Base-by-base conservation (phyloP, 2,329 filamentous ascomycete species). In the Didymellaceae sp. region DNA sequence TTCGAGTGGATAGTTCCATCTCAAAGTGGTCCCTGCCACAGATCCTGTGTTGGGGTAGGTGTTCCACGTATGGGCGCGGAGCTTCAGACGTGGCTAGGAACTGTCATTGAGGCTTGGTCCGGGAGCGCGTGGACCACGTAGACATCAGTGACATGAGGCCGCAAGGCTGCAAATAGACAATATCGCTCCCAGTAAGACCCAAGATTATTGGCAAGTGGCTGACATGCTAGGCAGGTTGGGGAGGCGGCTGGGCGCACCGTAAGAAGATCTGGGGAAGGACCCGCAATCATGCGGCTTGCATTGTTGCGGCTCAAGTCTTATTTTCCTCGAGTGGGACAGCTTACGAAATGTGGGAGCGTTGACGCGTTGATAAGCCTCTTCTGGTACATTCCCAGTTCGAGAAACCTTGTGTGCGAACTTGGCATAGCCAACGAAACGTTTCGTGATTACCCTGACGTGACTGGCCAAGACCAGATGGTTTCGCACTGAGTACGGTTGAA, bases 221-320 rank as follows among this genome's bases (percentile, higher is more conserved):
- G 55, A 61, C 61, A 55, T 55, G 61, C 58, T 53, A 48, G 39
- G 44, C 50, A 44, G 40, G 40, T 43, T 54, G 49, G 43, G 37
- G 47, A 58, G 46, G 43, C 45, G 51, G 47, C 44, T 55, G 32
- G 51, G 46, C 54, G 16, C n/a, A 31, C 48, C n/a, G 14, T 31
- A 52, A 39, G 40, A 43, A 47, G 42, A 49, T 44, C 39, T 42
- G 40, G 55, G 47, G 52, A 33, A 45, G 51, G 42, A 45, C 47
- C 45, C 52, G 41, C 48, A 24, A 39, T 45, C 31, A 48, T 54
- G 51, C 51, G 51, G 51, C 51, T 54, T 35, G 37, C 31, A 45
- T 35, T 61, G 63, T 63, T 70, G 68, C 61, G 65, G 69, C 67
- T 69, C 57, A 60, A 65, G 56, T 62, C 56, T 58, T 57, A 62